Evolutionary conservation across 2,329 filamentous ascomycete genomes (phyloP), one percentile per base, ranked within the genome.

Genomic region (Colletotrichum navitas): DNA sequence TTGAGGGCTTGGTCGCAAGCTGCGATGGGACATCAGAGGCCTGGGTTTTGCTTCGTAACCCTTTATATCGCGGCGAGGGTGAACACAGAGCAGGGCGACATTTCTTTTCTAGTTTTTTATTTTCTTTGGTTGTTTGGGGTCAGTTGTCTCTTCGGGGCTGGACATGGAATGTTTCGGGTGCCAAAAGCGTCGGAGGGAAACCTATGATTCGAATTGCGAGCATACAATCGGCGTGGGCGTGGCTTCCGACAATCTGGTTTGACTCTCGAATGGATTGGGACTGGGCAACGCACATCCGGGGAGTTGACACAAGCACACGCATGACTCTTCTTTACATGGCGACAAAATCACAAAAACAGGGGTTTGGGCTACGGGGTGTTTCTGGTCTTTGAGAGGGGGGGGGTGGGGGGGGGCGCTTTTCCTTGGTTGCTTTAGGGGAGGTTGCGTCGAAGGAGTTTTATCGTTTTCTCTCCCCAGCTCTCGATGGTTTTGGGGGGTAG

Each of bases 151-250:
- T 72, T 72, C 32, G 49, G 66, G 49, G 58, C 55, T 66, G 55
- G 69, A 47, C 69, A 68, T 68, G 59, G 59, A 47, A 61, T 36
- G 66, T 51, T 58, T 66, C 34, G 61, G 58, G 61, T 66, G 66
- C 70, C 67, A 66, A 72, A 72, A 72, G 67, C 67, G 66, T 66
- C 67, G 66, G 60, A 71, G 55, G 70, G 66, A 45, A 62, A 52
- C 66, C 61, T 56, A 72, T 70, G 66, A 72, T 71, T 71, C 70
- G 61, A 72, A 58, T 65, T 56, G 67, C 61, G 61, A 72, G 70
- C 70, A 72, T 71, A 71, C 66, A 63, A 70, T 71, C 24, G 66
- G 70, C 70, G 70, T 72, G 66, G 66, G 70, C 70, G 70, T 66
- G 58, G 55, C 58, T 71, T 66, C 62, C 67, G 49, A 71, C 55